A percentile compares a stretch with the other conserved stretches of the same genome.
These are phyloP conservation scores for Apiotrichum brassicae DNA, from an alignment of 1,284 basidiomycete genomes.

Conservation along the genomic window DNA sequence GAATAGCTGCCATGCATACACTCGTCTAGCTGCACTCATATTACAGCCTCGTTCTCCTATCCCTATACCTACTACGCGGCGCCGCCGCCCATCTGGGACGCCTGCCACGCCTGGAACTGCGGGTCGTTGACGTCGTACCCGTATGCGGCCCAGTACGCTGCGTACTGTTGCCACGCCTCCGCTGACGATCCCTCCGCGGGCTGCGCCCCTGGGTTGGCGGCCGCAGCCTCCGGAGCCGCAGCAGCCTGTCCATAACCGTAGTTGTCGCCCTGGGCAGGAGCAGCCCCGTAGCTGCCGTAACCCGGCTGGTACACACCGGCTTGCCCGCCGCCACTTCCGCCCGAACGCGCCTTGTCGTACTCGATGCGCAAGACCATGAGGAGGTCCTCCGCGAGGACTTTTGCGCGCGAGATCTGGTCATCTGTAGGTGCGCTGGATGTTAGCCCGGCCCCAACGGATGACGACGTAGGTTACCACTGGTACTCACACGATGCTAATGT, in stretches of 20 bases:
- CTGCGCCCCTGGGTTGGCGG: constrained; percentile 12
- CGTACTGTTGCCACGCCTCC: constrained; percentile 46
- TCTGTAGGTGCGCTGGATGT: constrained; percentile 73
- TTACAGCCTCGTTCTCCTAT: too few relatives aligned
- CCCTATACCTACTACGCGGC: constrained; percentile 7
- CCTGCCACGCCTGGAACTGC: constrained; percentile 47
- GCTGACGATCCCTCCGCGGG: constrained; percentile 37
- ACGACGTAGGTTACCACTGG: too few relatives aligned
- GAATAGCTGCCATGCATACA: too few relatives aligned
- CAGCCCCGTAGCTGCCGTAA: constrained; percentile 29
- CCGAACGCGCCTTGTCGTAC: constrained; percentile 64
- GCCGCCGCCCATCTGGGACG: constrained; percentile 31
- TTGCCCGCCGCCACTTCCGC: constrained; percentile 50
- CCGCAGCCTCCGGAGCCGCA: constrained; percentile 26
- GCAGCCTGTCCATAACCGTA: constrained; percentile 27
- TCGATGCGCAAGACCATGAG: constrained; percentile 77
- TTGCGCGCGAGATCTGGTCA: constrained; percentile 75
- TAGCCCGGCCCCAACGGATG: too few relatives aligned
- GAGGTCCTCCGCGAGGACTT: constrained; percentile 80
- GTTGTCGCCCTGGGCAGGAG: constrained; percentile 22
- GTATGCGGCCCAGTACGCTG: constrained; percentile 60
- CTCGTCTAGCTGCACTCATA: too few relatives aligned
- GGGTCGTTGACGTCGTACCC: constrained; percentile 75
- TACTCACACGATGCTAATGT: constrained; percentile 79
- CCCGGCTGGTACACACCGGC: constrained; percentile 61